Base-by-base conservation (phyloP, 345 rosid genomes). In the Salix exigua region DNA sequence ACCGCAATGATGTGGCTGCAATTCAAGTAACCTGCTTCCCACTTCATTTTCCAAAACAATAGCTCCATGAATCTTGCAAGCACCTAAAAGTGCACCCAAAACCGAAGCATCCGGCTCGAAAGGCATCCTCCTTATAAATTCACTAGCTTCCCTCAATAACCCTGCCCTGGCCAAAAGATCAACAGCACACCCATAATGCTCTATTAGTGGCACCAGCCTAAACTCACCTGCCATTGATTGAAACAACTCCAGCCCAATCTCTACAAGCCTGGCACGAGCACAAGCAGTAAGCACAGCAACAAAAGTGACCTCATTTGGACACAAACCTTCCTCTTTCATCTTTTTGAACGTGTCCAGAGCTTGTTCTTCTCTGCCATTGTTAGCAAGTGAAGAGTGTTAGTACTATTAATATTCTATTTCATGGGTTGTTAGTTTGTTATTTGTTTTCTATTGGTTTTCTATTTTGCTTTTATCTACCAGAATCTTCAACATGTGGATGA, bases 281-380 rank as follows among this genome's bases (percentile, higher is more conserved):
- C 97, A 92, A 48, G 91, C 92, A 2, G 88, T 85, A 62, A 92
- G 91, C 64, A 90, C 70, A 58, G 86, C 90, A 70, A 87, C 86
- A 65, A 88, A 86, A 40, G 97, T 92, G 14, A 92, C 87, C 78
- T 81, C 91, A 77, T 89, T 88, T 5, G 91, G 91, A 48, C 48
- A n/a, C n/a, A 82, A 42, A 40, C 87, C 82, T 3, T 61, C 73
- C 28, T 33, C 68, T 66, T 75, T 81, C 96, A 93, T 91, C 83
- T 76, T 78, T 77, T 86, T 85, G 79, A 93, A 93, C 91, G 88
- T 77, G 37, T 84, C 76, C 40, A 93, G 19, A 6, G 92, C 94
- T 67, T 81, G 73, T 55, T 64, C 48, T 75, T 88, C 89, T 73
- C 72, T 82, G 13, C 94, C 89, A 68, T 86, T 88, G 51, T 87